Base-by-base conservation (phyloP, 805 yeast species). In the Candida chauliodis region DNA sequence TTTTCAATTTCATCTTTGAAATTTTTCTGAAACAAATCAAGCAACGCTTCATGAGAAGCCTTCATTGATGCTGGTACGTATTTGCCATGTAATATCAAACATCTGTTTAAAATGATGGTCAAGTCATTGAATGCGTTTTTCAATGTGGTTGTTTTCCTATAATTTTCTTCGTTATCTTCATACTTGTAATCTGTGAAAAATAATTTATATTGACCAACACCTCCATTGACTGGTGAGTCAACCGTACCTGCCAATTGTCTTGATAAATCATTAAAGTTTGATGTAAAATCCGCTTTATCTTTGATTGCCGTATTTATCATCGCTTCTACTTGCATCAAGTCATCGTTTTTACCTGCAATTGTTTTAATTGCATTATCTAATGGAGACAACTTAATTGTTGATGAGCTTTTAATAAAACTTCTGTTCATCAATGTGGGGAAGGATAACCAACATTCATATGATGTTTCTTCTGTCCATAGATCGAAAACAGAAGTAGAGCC, bases 141-240 rank as follows among this genome's bases (percentile, higher is more conserved):
- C 55, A 72, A 64, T 43, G 64, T 56, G 37, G 64, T 54, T 27
- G 64, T 46, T 35, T 56, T 56, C 18, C 54, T 50, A 3, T 51
- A 52, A 37, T 62, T 56, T 18, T 57, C 61, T 6, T 57, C 59
- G 41, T 56, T 59, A 5, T 58, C 65, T 21, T 52, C 58, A 37
- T 61, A 60, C 36, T 57, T 56, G 1, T 59, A 48, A 34, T 69
- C 72, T 25, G 57, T 59, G 53, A 84, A 76, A 55, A 88, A 86
- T 2, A 75, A 75, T 39, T 90, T 71, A 60, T 84, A 88, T 54
- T 84, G 88, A 2, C 87, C 85, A 46, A 88, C 85, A 41, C 96
- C 96, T 24, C 96, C 96, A 55, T 88, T 88, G 5, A 88, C 91
- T 3, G 96, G 96, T 0, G 96, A 79, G 55, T 87, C 95, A 38